Conservation (phyloP, 2,329 filamentous ascomycete species). For the Clonostachys chloroleuca region DNA sequence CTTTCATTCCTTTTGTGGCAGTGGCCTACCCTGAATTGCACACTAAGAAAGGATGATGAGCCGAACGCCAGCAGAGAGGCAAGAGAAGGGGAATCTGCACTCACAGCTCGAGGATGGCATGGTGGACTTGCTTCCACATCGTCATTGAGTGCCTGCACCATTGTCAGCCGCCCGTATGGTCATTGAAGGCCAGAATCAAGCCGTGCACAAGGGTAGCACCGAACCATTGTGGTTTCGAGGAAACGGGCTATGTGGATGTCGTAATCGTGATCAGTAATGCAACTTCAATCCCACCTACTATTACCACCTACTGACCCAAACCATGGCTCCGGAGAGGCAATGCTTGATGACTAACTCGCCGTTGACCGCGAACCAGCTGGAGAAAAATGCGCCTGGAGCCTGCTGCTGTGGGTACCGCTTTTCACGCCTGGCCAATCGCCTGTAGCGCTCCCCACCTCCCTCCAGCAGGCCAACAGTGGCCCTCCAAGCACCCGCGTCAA, state of each 20-base stretch:
- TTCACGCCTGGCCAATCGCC: background rate
- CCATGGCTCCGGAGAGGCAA: no score
- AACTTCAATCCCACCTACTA: no score
- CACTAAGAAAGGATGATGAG: background rate
- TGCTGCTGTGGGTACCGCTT: no score
- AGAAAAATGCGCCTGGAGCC: no score
- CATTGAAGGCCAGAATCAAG: background rate
- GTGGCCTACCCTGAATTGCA: slow-evolving; percentile 6
- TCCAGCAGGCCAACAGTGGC: background rate
- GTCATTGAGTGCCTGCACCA: slow-evolving; percentile 5
- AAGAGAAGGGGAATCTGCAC: background rate
- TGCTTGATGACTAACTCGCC: no score
- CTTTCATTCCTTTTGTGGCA: background rate
- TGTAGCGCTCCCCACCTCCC: slow-evolving; percentile 1
- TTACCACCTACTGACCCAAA: no score
- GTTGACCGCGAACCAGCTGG: no score
- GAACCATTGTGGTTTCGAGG: background rate
- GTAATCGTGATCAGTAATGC: no score
- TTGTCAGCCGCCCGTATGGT: no score
- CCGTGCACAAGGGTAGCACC: no score
- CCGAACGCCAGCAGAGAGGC: background rate
- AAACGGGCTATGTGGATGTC: no score
- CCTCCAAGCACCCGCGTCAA: background rate
- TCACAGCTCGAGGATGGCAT: slow-evolving; percentile 6
- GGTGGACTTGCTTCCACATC: slow-evolving; percentile 5